phyloP scores from a whole-genome alignment of 805 yeast genomes.

The Kazachstania psychrophila region DNA sequence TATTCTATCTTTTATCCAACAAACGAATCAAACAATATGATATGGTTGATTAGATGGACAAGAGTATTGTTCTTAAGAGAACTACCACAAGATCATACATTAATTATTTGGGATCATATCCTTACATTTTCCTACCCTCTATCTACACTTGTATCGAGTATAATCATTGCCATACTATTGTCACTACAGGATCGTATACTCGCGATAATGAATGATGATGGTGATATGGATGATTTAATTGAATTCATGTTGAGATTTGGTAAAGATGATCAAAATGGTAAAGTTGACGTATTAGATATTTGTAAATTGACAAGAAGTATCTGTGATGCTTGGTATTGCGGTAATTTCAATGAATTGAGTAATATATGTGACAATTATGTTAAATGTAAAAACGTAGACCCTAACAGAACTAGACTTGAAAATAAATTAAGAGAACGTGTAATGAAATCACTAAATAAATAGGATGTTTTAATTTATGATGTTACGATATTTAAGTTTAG shows the following conservation, averaged over 20 bases:
- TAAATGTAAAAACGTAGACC: slow-evolving; percentile 12
- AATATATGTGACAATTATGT: slow-evolving; percentile 18
- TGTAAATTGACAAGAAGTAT: slow-evolving; percentile 22
- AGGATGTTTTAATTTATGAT: background rate
- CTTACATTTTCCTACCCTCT: slow-evolving; percentile 21
- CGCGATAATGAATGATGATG: slow-evolving; percentile 10
- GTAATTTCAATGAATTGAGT: slow-evolving; percentile 16
- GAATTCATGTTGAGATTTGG: slow-evolving; percentile 21
- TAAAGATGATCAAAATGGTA: slow-evolving; percentile 5
- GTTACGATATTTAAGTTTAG: background rate
- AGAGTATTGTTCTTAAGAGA: slow-evolving; percentile 26
- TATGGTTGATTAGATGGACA: slow-evolving; percentile 31
- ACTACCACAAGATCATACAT: slow-evolving; percentile 16
- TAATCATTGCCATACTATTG: slow-evolving; percentile 19
- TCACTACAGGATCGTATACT: slow-evolving; percentile 13
- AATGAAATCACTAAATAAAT: slow-evolving; percentile 11
- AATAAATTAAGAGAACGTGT: slow-evolving; percentile 20
- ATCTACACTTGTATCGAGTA: slow-evolving; percentile 16
- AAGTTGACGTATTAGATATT: slow-evolving; percentile 15
- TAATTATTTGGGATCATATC: slow-evolving; percentile 28
- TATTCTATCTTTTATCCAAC: slow-evolving; percentile 9
- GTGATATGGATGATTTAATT: slow-evolving; percentile 25
- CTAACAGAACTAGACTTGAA: slow-evolving; percentile 21
- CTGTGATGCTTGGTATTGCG: slow-evolving; percentile 19
- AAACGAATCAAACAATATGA: slow-evolving; percentile 9